phyloP scores from a whole-genome alignment of 352 stramenopile genomes.

The Lagenidium giganteum region DNA sequence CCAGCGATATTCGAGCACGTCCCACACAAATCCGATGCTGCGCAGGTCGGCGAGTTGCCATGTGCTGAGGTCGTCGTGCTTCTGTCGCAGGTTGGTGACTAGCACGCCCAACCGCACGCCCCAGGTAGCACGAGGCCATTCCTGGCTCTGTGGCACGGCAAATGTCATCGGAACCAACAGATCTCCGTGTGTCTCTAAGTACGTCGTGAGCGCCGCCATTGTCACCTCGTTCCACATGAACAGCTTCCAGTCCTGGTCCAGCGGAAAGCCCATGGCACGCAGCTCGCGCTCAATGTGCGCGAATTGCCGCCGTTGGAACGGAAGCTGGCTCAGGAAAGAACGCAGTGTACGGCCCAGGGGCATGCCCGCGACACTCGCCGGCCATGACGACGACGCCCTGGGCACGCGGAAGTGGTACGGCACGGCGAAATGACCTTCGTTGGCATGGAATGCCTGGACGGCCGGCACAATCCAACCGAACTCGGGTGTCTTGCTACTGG shows the following conservation, averaged over 20 bases:
- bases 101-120: constrained; percentile 86
- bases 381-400: too few species aligned
- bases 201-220: constrained; percentile 67
- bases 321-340: too few species aligned
- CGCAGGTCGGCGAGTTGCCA: constrained; percentile 11
- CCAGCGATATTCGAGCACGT: constrained; percentile 38
- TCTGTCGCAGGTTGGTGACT: constrained; percentile 88
- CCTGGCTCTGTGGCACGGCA: constrained; percentile 62
- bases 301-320: too few species aligned
- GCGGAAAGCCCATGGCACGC: constrained; percentile 42
- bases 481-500: too few species aligned
- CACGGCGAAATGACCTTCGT: constrained; percentile 16
- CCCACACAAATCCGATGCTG: constrained; percentile 45
- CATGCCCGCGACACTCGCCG: too few species aligned
- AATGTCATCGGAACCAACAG: constrained; percentile 90
- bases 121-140: constrained; percentile 76
- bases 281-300: constrained; percentile 1
- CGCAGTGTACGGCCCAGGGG: too few species aligned
- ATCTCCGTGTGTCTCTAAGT: constrained; percentile 84
- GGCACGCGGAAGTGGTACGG: constrained; percentile 15
- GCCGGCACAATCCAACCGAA: constrained; percentile 13
- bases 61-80: constrained; percentile 17
- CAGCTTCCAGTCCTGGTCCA: constrained; percentile 52
- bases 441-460: constrained; percentile 3
- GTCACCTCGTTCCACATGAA: constrained; percentile 72